phyloP scores from a whole-genome alignment of 192 early-diverging fungal genomes.

The Pilobolus umbonatus region DNA sequence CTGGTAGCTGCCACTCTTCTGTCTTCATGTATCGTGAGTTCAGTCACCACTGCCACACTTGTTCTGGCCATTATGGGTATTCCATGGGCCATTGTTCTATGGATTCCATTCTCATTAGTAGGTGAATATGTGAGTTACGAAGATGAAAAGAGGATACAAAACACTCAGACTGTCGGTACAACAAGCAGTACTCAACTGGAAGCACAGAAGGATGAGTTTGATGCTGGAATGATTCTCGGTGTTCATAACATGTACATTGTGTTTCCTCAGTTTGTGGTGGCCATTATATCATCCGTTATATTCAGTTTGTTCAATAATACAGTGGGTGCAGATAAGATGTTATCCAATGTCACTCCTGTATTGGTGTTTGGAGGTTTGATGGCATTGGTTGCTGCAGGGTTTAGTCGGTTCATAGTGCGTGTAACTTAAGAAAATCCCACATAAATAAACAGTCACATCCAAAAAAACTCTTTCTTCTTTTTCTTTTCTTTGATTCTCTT shows the following conservation, averaged over 20 bases:
- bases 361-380: constrained; percentile 68
- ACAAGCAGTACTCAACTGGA: background rate
- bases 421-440: too few species aligned
- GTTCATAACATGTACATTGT: constrained; percentile 96
- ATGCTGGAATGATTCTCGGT: constrained; percentile 76
- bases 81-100: constrained; percentile 83
- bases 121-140: constrained; percentile 65
- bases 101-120: constrained; percentile 90
- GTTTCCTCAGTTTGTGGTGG: constrained; percentile 87
- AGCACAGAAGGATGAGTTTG: constrained; percentile 30
- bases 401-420: constrained; percentile 44
- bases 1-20: constrained; percentile 67
- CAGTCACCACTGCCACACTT: constrained; percentile 54
- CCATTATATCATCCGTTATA: constrained; percentile 56
- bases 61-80: constrained; percentile 77
- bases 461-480: constrained; percentile 1
- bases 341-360: constrained; percentile 53
- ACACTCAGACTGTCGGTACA: background rate
- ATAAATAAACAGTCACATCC: too few species aligned
- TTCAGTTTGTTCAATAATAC: constrained; percentile 69
- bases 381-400: constrained; percentile 57
- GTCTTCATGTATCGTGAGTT: constrained; percentile 55
- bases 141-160: constrained; percentile 32
- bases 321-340: constrained; percentile 27
- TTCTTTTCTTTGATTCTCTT: too few species aligned